Evolutionary conservation across 148 eudicot genomes (phyloP), one percentile per base, ranked within the genome.

Genomic region (Fallopia convolvulus): DNA sequence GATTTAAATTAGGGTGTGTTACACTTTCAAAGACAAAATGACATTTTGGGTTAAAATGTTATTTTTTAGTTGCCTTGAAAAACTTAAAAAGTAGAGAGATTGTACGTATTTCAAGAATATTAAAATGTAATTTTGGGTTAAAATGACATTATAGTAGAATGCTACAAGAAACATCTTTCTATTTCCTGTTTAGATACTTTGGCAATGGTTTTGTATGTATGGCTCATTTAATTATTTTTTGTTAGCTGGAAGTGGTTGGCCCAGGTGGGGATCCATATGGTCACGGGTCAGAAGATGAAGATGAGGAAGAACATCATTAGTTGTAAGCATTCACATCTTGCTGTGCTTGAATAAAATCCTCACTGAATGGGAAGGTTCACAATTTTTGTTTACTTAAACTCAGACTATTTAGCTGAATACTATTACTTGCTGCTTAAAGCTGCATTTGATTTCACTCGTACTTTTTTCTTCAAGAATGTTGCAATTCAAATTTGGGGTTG

Each of bases 221-320:
- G 15, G 10, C 52, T 8, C 46, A 0, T 20, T 6, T 32, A 18
- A 23, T 8, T 8, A 4, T 23, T 44, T 18, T 41, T 79, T 78
- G 72, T 79, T 90, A 90, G 97, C 80, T 92, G 87, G 90, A 92
- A 84, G 93, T 92, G 76, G 97, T 90, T 60, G 97, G 97, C 80
- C 88, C 91, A 20, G 94, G 97, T 70, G 95, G 94, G 83, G 88
- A 88, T 77, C 93, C 94, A 23, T 91, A 92, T 75, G 94, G 94
- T 55, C 91, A 90, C 79, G 88, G 78, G 17, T 83, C 83, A 18
- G 77, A 56, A 20, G 77, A 15, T 4, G 88, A 80, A 72, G 87
- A 80, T 4, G 88, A 79, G 0, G 89, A 85, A 15, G 87, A 83
- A 61, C 87, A 86, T 79, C 91, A 90, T 75, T 90, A 83, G 86